These are phyloP conservation scores for Phoma herbarum DNA, from an alignment of 2,329 filamentous ascomycete genomes.

Conservation along the genomic window DNA sequence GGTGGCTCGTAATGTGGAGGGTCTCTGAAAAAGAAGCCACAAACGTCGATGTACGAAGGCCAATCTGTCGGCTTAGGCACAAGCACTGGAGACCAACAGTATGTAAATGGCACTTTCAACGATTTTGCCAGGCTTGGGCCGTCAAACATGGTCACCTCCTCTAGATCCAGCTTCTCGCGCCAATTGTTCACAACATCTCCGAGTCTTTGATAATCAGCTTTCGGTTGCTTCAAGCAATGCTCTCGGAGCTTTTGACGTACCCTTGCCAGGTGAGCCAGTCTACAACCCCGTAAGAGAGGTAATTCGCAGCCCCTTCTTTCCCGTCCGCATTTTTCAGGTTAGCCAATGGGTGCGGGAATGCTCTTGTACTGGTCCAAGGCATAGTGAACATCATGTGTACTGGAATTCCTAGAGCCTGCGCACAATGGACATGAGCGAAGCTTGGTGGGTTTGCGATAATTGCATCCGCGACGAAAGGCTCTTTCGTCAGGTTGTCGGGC, in stretches of 20 bases:
- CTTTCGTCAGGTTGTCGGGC: slow-evolving; percentile 41
- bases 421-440: slow-evolving; percentile 77
- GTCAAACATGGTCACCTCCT: slow-evolving; percentile 6
- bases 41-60: slow-evolving; percentile 38
- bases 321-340: slow-evolving; percentile 53
- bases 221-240: fast-evolving
- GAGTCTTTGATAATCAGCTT: background rate
- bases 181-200: slow-evolving; percentile 56
- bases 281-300: slow-evolving; percentile 50
- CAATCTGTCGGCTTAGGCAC: slow-evolving; percentile 32
- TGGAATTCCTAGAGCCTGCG: slow-evolving; percentile 75
- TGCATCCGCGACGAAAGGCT: slow-evolving; percentile 79
- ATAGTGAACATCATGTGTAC: slow-evolving; percentile 86
- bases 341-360: slow-evolving; percentile 60
- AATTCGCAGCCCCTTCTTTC: slow-evolving; percentile 47
- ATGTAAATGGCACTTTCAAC: slow-evolving; percentile 54
- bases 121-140: slow-evolving; percentile 52
- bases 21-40: slow-evolving; percentile 59
- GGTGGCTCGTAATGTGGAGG: slow-evolving; percentile 51
- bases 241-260: background rate
- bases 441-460: slow-evolving; percentile 82
- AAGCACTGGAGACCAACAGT: slow-evolving; percentile 56
- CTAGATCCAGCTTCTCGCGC: slow-evolving; percentile 40
- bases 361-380: slow-evolving; percentile 58
- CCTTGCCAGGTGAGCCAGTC: slow-evolving; percentile 9